phyloP scores from a whole-genome alignment of 2,329 filamentous ascomycete species.

The Didymella exigua region DNA sequence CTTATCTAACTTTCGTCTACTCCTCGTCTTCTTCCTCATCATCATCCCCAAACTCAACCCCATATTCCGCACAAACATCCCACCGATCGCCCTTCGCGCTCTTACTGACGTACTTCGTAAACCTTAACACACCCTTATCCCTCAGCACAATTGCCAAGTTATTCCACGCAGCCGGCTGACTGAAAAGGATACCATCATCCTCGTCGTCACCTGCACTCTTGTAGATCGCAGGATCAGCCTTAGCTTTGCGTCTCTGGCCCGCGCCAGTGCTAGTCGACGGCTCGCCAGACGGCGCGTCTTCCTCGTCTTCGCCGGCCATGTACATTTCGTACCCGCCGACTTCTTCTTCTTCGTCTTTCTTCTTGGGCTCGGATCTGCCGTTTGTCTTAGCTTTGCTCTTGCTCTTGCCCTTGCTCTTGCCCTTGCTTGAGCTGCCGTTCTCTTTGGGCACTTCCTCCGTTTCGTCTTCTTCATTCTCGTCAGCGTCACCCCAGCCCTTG shows the following conservation, averaged over 20 bases:
- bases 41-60: constrained; percentile 66
- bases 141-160: constrained; percentile 87
- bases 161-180: constrained; percentile 79
- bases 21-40: constrained; percentile 41
- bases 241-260: constrained; percentile 52
- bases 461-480: constrained; percentile 56
- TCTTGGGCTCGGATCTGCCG: constrained; percentile 15
- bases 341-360: constrained; percentile 56
- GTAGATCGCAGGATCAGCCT: constrained; percentile 83
- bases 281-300: constrained; percentile 51
- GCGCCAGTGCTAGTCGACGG: constrained; percentile 52
- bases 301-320: constrained; percentile 83
- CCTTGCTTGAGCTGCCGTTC: constrained; percentile 37
- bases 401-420: constrained; percentile 5
- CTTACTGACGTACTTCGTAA: constrained; percentile 93
- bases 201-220: constrained; percentile 62
- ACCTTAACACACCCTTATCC: constrained; percentile 83
- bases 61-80: constrained; percentile 83
- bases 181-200: constrained; percentile 75
- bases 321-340: constrained; percentile 86
- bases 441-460: constrained; percentile 52
- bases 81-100: constrained; percentile 86
- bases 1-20: no score
- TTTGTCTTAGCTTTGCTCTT: constrained; percentile 24
- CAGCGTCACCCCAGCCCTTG: constrained; percentile 79